Percentiles rank a stretch among this genome's conserved stretches.
Conservation (phyloP, 2,329 filamentous ascomycete genomes). For the Furcasterigmium sp. region DNA sequence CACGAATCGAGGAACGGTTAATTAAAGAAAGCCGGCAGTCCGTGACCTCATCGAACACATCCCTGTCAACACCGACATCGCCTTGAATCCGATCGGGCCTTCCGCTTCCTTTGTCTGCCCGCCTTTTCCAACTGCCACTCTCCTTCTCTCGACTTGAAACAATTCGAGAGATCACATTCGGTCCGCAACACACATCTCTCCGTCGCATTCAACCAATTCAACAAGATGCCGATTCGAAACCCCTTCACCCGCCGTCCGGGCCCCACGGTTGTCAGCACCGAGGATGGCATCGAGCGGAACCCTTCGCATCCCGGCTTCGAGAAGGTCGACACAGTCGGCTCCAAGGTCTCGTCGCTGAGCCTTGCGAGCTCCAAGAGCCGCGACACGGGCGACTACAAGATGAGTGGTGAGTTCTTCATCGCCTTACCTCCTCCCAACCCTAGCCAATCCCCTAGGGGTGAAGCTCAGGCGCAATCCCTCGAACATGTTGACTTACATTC, state of each 20-base stretch:
- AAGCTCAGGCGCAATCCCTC: too few species aligned
- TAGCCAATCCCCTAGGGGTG: background rate
- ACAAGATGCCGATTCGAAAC: conserved; percentile 66
- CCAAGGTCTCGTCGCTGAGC: conserved; percentile 58
- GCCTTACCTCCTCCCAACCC: conserved; percentile 1
- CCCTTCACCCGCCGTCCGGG: conserved; percentile 60
- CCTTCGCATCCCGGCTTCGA: conserved; percentile 50
- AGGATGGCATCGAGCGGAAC: conserved; percentile 33
- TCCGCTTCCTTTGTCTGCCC: too few species aligned
- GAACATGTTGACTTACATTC: conserved; percentile 18
- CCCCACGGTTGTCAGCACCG: conserved; percentile 32
- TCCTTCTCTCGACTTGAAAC: too few species aligned
- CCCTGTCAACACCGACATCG: too few species aligned
- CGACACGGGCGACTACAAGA: conserved; percentile 70
- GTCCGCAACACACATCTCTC: too few species aligned
- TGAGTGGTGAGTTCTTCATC: conserved; percentile 59
- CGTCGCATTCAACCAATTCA: background rate
- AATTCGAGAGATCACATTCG: too few species aligned
- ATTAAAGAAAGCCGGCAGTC: too few species aligned
- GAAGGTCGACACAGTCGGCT: conserved; percentile 57
- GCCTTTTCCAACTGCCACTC: too few species aligned
- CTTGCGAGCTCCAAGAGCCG: conserved; percentile 55
- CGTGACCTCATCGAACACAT: too few species aligned
- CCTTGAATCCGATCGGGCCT: too few species aligned
- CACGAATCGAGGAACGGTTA: too few species aligned